Evolutionary conservation across 2,329 filamentous ascomycete species (phyloP).

Genomic region (Acephala macrosclerotiorum): DNA sequence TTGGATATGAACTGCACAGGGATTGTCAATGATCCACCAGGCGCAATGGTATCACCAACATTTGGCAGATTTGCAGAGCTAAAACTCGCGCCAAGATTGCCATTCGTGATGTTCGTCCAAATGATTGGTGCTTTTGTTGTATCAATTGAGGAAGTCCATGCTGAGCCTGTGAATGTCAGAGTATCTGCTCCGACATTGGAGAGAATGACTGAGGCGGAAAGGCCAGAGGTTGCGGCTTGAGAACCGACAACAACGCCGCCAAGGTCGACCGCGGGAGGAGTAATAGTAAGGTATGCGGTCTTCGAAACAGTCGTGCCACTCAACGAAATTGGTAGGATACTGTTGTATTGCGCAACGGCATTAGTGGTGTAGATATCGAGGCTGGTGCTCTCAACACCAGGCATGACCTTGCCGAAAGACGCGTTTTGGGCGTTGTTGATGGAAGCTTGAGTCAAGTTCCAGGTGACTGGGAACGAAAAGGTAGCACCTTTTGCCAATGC

Average conservation of each 20-base stretch:
- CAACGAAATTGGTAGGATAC: slow-evolving; percentile 47
- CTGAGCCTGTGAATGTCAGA: slow-evolving; percentile 47
- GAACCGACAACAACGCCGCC: slow-evolving; percentile 49
- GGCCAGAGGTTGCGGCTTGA: slow-evolving; percentile 37
- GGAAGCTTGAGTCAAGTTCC: slow-evolving; percentile 45
- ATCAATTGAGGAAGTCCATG: slow-evolving; percentile 43
- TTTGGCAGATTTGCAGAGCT: slow-evolving; percentile 43
- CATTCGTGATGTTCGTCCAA: slow-evolving; percentile 45
- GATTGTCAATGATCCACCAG: slow-evolving; percentile 44
- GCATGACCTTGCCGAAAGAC: slow-evolving; percentile 40
- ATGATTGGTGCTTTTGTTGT: slow-evolving; percentile 22
- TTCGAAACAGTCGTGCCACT: slow-evolving; percentile 49
- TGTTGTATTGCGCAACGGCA: slow-evolving; percentile 47
- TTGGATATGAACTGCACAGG: slow-evolving; percentile 46
- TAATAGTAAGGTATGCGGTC: slow-evolving; percentile 46
- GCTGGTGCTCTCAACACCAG: slow-evolving; percentile 47
- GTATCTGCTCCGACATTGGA: slow-evolving; percentile 48
- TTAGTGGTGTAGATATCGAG: slow-evolving; percentile 50
- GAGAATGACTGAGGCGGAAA: slow-evolving; percentile 45
- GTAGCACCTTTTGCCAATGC: slow-evolving; percentile 45
- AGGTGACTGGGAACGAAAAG: slow-evolving; percentile 51
- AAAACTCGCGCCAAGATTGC: slow-evolving; percentile 45
- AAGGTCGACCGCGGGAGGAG: slow-evolving; percentile 49
- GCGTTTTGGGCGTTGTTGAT: slow-evolving; percentile 39
- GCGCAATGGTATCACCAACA: slow-evolving; percentile 41